phyloP scores from a whole-genome alignment of 495 filamentous ascomycete genomes.

The Tricharina praecox region DNA sequence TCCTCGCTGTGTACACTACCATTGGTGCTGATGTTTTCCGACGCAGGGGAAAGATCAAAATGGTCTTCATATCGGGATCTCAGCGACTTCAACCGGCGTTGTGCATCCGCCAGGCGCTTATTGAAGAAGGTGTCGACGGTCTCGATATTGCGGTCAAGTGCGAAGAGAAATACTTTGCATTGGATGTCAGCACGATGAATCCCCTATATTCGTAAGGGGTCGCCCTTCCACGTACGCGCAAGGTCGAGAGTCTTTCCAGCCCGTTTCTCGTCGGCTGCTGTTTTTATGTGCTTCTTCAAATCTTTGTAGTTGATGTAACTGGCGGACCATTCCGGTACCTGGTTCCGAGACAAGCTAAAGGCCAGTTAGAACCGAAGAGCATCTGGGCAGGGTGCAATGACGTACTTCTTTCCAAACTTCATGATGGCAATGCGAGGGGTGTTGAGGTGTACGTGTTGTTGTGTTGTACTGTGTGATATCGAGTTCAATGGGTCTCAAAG shows the following conservation, averaged over 20 bases:
- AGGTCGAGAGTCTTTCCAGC: constrained; percentile 61
- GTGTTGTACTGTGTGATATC: too few relatives aligned
- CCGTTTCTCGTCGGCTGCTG: constrained; percentile 34
- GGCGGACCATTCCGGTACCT: constrained; percentile 89
- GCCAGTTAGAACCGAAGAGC: neutral
- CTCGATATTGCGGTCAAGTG: constrained; percentile 88
- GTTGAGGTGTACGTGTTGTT: too few relatives aligned
- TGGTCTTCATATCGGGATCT: constrained; percentile 60
- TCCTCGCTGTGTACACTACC: constrained; percentile 34
- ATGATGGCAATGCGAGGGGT: constrained; percentile 29
- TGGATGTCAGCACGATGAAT: neutral
- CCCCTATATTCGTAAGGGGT: neutral
- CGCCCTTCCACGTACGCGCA: constrained; percentile 37
- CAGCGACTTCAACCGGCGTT: constrained; percentile 65
- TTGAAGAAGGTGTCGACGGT: constrained; percentile 91
- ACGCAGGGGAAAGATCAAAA: constrained; percentile 15
- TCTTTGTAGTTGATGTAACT: constrained; percentile 93
- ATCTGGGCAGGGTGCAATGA: neutral
- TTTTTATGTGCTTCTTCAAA: constrained; percentile 86
- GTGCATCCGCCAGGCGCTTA: constrained; percentile 70
- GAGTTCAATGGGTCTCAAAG: neutral
- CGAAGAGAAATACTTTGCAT: constrained; percentile 72
- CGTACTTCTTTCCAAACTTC: constrained; percentile 64
- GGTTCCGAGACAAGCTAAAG: constrained; percentile 65
- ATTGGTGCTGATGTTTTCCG: constrained; percentile 8